phyloP scores from a whole-genome alignment of 129 eudicot species.

The carrot (Daucus carota) region DH1_v3.0 NC_030387.2:8269001-8269500 shows the following conservation, averaged over 20 bases:
- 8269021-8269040: slow-evolving; percentile 48
- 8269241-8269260: slow-evolving; percentile 28
- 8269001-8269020: slow-evolving; percentile 51
- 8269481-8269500: slow-evolving; percentile 62
- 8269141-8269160: not conserved
- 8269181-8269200: not conserved
- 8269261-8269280: slow-evolving; percentile 62
- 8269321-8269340: slow-evolving; percentile 78
- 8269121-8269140: not conserved
- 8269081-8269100: slow-evolving; percentile 87
- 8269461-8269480: slow-evolving; percentile 66
- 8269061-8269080: slow-evolving; percentile 73
- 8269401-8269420: slow-evolving; percentile 48
- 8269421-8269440: slow-evolving; percentile 63
- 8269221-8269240: slow-evolving; percentile 33
- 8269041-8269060: slow-evolving; percentile 68
- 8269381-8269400: slow-evolving; percentile 78
- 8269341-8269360: slow-evolving; percentile 65
- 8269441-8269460: slow-evolving; percentile 72
- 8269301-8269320: slow-evolving; percentile 63
- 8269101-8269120: slow-evolving; percentile 88
- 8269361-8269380: slow-evolving; percentile 59
- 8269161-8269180: not conserved
- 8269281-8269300: slow-evolving; percentile 65
- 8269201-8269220: not conserved